Percentiles rank a stretch among this genome's conserved stretches.
phyloP scores from a whole-genome alignment of 805 yeast species.

The Zygoascus flipseniorum region DNA sequence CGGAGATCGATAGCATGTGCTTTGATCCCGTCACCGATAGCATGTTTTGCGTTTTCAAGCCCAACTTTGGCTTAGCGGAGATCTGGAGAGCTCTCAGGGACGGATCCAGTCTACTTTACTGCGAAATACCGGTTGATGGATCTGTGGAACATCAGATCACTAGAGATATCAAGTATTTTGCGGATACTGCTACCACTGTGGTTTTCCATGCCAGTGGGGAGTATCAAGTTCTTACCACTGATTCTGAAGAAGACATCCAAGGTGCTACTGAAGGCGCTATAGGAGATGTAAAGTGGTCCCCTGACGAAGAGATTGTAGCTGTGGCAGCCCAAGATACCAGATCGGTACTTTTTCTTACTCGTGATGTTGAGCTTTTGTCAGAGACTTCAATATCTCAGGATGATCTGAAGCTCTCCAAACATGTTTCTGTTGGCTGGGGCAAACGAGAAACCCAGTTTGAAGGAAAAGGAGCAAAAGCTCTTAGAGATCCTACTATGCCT shows the following conservation, averaged over 20 bases:
- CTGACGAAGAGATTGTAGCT: constrained; percentile 80
- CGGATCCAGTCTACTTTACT: constrained; percentile 27
- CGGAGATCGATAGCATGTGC: constrained; percentile 24
- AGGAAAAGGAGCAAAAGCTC: constrained; percentile 77
- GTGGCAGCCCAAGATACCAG: constrained; percentile 48
- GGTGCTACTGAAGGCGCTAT: constrained; percentile 79
- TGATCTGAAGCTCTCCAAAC: constrained; percentile 66
- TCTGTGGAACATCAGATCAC: constrained; percentile 29
- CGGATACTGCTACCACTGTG: constrained; percentile 57
- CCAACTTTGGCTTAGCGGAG: constrained; percentile 26
- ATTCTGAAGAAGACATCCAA: constrained; percentile 57
- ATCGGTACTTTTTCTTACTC: constrained; percentile 52
- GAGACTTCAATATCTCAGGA: constrained; percentile 50
- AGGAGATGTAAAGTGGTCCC: constrained; percentile 72
- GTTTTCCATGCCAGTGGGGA: constrained; percentile 72
- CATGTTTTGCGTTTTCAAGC: constrained; percentile 55
- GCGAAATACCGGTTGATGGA: constrained; percentile 29
- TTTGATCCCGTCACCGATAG: constrained; percentile 73
- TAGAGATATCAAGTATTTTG: constrained; percentile 56
- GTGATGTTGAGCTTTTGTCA: constrained; percentile 69
- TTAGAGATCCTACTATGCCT: constrained; percentile 82
- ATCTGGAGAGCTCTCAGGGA: not conserved
- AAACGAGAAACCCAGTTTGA: constrained; percentile 91
- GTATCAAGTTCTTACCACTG: constrained; percentile 33
- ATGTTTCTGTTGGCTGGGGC: constrained; percentile 99